Conservation (phyloP, 345 rosid species). For the Eucalyptus polybractea region DNA sequence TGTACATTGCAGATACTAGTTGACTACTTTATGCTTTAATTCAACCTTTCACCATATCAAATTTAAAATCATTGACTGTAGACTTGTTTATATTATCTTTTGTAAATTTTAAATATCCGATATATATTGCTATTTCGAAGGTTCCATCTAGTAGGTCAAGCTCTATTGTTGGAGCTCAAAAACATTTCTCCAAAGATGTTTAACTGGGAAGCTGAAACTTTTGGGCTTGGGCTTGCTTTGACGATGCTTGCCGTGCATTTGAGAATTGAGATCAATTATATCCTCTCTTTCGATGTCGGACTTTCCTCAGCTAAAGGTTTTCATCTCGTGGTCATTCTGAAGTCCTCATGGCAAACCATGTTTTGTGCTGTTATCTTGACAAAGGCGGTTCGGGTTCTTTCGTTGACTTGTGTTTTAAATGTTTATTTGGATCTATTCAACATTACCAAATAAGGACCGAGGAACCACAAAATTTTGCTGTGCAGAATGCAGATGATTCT, state of each 20-base stretch:
- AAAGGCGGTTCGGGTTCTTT: neutral
- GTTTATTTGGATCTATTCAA: neutral
- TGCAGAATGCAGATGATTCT: neutral
- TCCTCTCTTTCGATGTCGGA: neutral
- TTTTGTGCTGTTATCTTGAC: neutral
- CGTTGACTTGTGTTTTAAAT: neutral
- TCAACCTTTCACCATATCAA: neutral
- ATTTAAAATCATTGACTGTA: neutral
- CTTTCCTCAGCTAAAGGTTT: neutral
- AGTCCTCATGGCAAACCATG: neutral
- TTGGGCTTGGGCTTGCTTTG: neutral
- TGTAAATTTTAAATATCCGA: neutral
- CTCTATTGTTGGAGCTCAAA: neutral
- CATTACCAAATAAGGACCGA: neutral
- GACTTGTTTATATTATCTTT: neutral
- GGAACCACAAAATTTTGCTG: constrained; percentile 16
- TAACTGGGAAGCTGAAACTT: neutral
- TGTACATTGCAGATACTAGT: neutral
- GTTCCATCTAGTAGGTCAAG: neutral
- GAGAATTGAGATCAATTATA: neutral
- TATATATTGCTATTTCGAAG: neutral
- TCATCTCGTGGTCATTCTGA: neutral
- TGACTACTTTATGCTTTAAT: neutral
- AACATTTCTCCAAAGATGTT: neutral
- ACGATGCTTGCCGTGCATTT: neutral